These are phyloP conservation scores for Picea abies DNA, from an alignment of 83 land plant genomes.

Conservation along the genomic window DNA sequence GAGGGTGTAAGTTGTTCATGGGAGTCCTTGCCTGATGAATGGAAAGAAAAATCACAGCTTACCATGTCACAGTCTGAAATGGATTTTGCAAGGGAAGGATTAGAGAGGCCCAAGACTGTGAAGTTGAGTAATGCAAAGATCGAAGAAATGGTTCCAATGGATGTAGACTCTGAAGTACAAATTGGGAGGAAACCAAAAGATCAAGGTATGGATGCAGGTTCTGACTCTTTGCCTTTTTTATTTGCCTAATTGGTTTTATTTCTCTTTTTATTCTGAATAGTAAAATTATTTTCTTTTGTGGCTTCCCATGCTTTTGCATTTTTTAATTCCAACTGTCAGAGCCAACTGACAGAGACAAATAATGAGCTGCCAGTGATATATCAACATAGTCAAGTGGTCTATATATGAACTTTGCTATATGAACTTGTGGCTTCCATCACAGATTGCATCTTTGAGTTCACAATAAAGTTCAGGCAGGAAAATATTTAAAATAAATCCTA, in stretches of 20 bases:
- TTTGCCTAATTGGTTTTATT: not conserved
- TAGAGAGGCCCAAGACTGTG: not conserved
- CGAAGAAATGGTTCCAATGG: not conserved
- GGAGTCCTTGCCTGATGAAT: not conserved
- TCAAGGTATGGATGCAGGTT: not conserved
- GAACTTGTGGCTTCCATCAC: not conserved
- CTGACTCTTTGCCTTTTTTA: conserved; percentile 5
- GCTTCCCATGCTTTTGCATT: not conserved
- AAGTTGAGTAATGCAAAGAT: not conserved
- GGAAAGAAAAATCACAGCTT: conserved; percentile 7
- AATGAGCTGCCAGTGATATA: not conserved
- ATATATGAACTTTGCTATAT: not conserved
- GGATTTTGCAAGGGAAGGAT: not conserved
- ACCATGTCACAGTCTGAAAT: not conserved
- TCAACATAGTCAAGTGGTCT: not conserved
- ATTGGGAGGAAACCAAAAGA: conserved; percentile 9
- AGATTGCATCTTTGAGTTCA: not conserved
- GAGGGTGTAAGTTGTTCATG: not conserved
- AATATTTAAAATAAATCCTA: not conserved
- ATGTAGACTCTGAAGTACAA: conserved; percentile 7
- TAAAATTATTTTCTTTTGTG: not conserved
- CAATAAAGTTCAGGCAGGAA: not conserved
- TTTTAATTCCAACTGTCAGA: not conserved
- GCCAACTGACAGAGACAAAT: not conserved
- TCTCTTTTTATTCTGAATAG: not conserved